Evolutionary conservation across 495 filamentous ascomycete genomes (phyloP), one percentile per base, ranked within the genome.

Genomic region (Penicillium ochrochloron): DNA sequence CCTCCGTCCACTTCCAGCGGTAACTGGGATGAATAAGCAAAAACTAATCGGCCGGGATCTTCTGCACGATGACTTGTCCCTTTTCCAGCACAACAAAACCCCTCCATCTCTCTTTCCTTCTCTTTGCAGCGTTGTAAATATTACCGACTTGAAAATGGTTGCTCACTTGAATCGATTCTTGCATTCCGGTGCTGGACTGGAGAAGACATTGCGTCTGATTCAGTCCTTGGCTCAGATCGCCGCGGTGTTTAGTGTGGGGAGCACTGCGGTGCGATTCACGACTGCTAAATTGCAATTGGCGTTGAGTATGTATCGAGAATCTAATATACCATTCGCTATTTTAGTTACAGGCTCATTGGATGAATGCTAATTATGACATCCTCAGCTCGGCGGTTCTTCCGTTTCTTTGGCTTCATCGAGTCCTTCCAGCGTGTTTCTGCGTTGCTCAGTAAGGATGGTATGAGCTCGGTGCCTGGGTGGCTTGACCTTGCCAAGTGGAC

Each of bases 361-460:
- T 54, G 70, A n/a, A 60, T 54, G 25, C 31, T 53, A 3, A 21
- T 12, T 33, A 12, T 37, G 3, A 56, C 1, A 0, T 55, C 31
- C 41, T 54, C 21, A 71, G 83, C 80, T 11, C 75, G 88, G 27
- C 79, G 87, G 9, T 88, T 79, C 73, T 81, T 91, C 71, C 82
- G 88, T 27, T 76, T 88, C 60, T 89, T 89, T 66, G 82, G 84
- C 35, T 89, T 88, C 71, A 74, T 90, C 5, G 87, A 86, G 14
- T 77, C 75, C n/a, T 89, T 91, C 66, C 54, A 75, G 39, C 73
- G 75, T 6, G 86, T 84, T 2, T 80, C 75, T 31, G 59, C 52
- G 0, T 61, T 79, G 31, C 63, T 78, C 0, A 65, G 64, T 10
- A 65, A 62, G 19, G 63, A 60, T 12, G 64, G 66, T 9, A 57